Base-by-base conservation (phyloP, 1,139 yeast species). In the Suzukiozyma palmioleophila region DNA sequence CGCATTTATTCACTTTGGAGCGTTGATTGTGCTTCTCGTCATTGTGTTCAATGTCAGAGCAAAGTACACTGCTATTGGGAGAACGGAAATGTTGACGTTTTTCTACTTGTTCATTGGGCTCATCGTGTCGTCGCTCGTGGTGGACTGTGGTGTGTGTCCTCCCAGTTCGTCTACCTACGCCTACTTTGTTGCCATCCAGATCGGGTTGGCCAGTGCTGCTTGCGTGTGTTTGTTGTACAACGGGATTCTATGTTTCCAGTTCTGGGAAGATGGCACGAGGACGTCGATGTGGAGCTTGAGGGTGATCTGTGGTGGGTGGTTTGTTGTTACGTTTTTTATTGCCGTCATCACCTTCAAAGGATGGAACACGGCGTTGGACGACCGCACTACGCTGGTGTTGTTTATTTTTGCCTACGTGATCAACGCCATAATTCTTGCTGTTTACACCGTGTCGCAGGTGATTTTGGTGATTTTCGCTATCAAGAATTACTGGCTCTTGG, bases 21-120 rank as follows among this genome's bases (percentile, higher is more conserved):
- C 89, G 0, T 65, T 92, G 30, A 59, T 74, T 3, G 75, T 88
- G 32, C 51, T 84, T 32, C 66, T 82, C 39, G 73, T 88, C 49
- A 85, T 90, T 44, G 71, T 89, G n/a, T 84, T 81, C 66, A 83
- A 84, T 50, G 81, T 89, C 35, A 72, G 90, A 53, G 70, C 82
- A 43, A 88, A 90, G 65, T 90, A 85, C 57, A 92, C 97, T 0
- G 97, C 97, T 13, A 90, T 92, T 43, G 97, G 97, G 2, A 73
- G 97, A 46, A 72, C 79, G 12, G 98, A 92, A 56, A 85, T 89
- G 81, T 64, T 88, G 42, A 79, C 76, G 50, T 83, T 86, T 54
- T 84, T 81, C 58, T 80, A 84, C 60, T 52, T 79, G 35, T 70
- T 75, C 47, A 65, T 83, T 32, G 69, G 77, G 1, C 69, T 85